A percentile compares a stretch with the other conserved stretches of the same genome.
Evolutionary conservation across 352 stramenopile genomes (phyloP).

Genomic region (Globisporangium radiosum): DNA sequence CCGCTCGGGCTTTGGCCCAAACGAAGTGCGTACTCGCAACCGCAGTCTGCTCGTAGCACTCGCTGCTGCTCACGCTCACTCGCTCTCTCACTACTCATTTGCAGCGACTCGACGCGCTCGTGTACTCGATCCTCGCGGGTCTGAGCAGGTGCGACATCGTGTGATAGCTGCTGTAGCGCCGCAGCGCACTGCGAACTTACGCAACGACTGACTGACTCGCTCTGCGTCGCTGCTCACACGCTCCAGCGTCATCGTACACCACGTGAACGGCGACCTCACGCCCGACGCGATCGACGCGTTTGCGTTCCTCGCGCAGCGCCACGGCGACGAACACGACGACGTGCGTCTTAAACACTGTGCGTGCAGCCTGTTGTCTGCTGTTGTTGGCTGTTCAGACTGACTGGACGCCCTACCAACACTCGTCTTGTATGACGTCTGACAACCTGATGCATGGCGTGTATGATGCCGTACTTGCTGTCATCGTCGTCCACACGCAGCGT

Average conservation of each 20-base stretch:
- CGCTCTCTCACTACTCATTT: not conserved
- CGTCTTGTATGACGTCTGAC: too few species aligned
- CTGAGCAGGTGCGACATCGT: slow-evolving; percentile 39
- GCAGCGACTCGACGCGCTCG: slow-evolving; percentile 42
- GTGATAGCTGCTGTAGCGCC: too few species aligned
- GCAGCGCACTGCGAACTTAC: too few species aligned
- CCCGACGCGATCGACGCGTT: slow-evolving; percentile 46
- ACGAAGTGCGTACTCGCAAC: slow-evolving; percentile 11
- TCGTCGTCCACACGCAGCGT: slow-evolving; percentile 22
- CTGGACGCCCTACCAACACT: not conserved
- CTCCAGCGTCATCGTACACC: slow-evolving; percentile 59
- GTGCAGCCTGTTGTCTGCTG: not conserved
- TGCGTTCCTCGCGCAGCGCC: slow-evolving; percentile 39
- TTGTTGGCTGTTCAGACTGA: not conserved
- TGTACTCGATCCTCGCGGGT: slow-evolving; percentile 61
- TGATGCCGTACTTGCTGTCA: too few species aligned
- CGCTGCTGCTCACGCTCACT: not conserved
- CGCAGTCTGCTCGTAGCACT: not conserved
- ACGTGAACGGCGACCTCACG: slow-evolving; percentile 49
- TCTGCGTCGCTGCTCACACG: not conserved
- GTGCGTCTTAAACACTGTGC: slow-evolving; percentile 22
- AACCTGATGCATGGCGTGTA: too few species aligned
- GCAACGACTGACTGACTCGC: not conserved
- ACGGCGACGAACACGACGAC: slow-evolving; percentile 18
- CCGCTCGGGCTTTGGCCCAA: slow-evolving; percentile 35